A percentile compares a stretch with the other conserved stretches of the same genome.
Evolutionary conservation across 2,329 filamentous ascomycete genomes (phyloP).

Genomic region (Paraconiothyrium brasiliense): DNA sequence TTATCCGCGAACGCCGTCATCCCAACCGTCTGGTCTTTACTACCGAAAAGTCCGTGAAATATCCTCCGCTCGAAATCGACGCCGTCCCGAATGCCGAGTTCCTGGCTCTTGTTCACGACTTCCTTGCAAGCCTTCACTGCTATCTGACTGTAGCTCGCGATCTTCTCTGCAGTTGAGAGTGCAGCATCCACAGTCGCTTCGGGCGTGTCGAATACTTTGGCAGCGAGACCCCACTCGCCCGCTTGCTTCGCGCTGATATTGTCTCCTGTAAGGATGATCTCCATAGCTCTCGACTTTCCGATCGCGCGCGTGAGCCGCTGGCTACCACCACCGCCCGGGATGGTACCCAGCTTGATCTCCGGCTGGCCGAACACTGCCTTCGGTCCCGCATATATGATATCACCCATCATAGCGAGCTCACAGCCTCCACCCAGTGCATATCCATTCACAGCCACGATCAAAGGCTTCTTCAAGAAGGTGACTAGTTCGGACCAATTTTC

Average conservation of each 20-base stretch:
- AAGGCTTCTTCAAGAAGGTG: conserved; percentile 86
- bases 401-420: conserved; percentile 96
- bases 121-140: conserved; percentile 92
- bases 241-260: conserved; percentile 86
- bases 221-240: conserved; percentile 88
- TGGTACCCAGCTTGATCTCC: conserved; percentile 93
- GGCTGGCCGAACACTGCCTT: conserved; percentile 94
- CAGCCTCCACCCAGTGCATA: conserved; percentile 95
- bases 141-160: conserved; percentile 87
- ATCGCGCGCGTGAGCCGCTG: conserved; percentile 82
- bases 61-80: conserved; percentile 94
- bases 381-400: conserved; percentile 89
- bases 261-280: conserved; percentile 59
- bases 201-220: conserved; percentile 79
- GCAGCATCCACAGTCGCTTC: conserved; percentile 85
- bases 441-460: conserved; percentile 93
- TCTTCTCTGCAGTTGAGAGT: conserved; percentile 84
- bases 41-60: conserved; percentile 94
- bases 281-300: conserved; percentile 58
- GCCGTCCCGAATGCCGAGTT: conserved; percentile 84
- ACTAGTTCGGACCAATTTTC: conserved; percentile 91
- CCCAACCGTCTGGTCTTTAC: conserved; percentile 93
- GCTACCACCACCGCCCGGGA: conserved; percentile 90
- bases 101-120: conserved; percentile 99
- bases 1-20: conserved; percentile 94